Percentiles rank a stretch among this genome's conserved stretches.
Conservation (phyloP, 306 rosid species). For the Citrullus amarus region DNA sequence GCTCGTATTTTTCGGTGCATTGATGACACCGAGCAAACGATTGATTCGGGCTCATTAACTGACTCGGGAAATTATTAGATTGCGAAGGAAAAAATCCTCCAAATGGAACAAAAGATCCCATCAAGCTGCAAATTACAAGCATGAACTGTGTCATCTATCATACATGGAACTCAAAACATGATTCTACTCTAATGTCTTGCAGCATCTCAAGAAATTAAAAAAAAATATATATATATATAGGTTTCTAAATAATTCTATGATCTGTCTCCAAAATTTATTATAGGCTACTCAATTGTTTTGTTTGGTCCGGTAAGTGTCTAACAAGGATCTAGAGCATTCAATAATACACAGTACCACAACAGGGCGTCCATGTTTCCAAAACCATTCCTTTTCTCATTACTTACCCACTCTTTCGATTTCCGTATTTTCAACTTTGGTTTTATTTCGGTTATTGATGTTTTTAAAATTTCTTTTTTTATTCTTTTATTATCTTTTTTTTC, state of each 20-base stretch:
- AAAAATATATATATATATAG: too few relatives aligned
- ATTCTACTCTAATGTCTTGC: background rate
- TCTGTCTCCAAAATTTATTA: background rate
- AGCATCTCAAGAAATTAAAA: background rate
- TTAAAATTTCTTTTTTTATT: background rate
- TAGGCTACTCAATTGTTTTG: background rate
- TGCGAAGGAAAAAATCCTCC: conserved; percentile 77
- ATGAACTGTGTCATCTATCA: conserved; percentile 42
- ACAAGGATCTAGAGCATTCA: background rate
- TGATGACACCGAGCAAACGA: conserved; percentile 37
- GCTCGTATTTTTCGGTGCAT: conserved; percentile 71
- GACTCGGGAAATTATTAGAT: conserved; percentile 39
- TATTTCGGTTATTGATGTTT: background rate
- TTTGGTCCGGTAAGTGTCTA: background rate
- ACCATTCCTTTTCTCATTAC: background rate
- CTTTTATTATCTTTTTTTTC: too few relatives aligned
- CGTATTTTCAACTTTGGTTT: background rate
- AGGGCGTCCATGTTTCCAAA: background rate
- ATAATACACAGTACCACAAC: background rate
- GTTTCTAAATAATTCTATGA: background rate
- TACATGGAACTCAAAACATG: conserved; percentile 31
- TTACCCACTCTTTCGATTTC: too few relatives aligned
- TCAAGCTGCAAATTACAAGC: conserved; percentile 56
- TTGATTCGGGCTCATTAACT: conserved; percentile 24
- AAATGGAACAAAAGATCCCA: conserved; percentile 95